Evolutionary conservation across 2,329 filamentous ascomycete species (phyloP).

Genomic region (Arthroderma sp.): DNA sequence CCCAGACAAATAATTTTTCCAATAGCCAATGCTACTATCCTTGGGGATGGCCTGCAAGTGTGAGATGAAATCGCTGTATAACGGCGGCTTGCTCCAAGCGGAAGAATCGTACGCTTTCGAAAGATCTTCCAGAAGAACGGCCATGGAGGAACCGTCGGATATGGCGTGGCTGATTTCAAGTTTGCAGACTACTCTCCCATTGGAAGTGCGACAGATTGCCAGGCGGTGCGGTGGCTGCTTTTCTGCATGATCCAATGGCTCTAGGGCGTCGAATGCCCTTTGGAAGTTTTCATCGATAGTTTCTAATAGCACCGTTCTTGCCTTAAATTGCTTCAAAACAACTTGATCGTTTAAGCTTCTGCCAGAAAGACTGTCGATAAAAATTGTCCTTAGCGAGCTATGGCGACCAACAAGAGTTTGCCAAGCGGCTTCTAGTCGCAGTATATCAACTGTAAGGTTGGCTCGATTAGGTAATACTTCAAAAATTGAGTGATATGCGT

Average conservation of each 20-base stretch:
- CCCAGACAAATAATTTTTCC: slow-evolving; percentile 23
- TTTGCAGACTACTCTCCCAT: slow-evolving; percentile 21
- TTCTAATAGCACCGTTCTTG: slow-evolving; percentile 18
- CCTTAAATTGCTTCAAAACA: slow-evolving; percentile 18
- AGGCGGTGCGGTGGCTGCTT: slow-evolving; percentile 23
- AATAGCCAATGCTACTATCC: slow-evolving; percentile 19
- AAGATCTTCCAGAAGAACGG: slow-evolving; percentile 21
- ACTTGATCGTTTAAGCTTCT: slow-evolving; percentile 26
- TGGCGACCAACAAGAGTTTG: slow-evolving; percentile 21
- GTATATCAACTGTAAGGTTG: slow-evolving; percentile 14
- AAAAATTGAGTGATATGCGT: slow-evolving; percentile 25
- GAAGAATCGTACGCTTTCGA: slow-evolving; percentile 21
- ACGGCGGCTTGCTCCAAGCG: slow-evolving; percentile 16
- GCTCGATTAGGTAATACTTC: slow-evolving; percentile 17
- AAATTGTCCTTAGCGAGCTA: slow-evolving; percentile 21
- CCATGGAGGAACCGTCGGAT: slow-evolving; percentile 24
- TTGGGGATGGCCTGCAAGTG: slow-evolving; percentile 18
- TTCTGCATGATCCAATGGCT: slow-evolving; percentile 17
- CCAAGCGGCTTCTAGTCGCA: slow-evolving; percentile 22
- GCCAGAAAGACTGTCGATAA: slow-evolving; percentile 23
- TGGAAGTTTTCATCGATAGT: slow-evolving; percentile 16
- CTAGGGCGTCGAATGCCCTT: slow-evolving; percentile 16
- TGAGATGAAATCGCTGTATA: slow-evolving; percentile 27
- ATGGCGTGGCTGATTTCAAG: slow-evolving; percentile 27
- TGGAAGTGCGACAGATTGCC: slow-evolving; percentile 20